phyloP scores from a whole-genome alignment of 2,329 filamentous ascomycete species.

The Grosmannia clavigera region DNA sequence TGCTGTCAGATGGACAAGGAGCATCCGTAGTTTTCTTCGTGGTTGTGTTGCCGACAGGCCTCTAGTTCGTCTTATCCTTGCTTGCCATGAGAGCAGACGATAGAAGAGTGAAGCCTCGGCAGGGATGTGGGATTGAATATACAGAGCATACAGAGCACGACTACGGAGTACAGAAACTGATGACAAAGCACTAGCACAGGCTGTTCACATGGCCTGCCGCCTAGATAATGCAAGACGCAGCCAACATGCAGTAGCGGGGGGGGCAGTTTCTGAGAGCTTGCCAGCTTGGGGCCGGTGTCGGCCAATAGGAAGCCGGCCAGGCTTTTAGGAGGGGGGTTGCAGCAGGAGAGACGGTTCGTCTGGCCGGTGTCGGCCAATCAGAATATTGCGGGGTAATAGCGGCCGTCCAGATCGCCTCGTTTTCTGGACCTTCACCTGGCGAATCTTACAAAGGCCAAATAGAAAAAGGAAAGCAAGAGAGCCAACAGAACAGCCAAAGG shows the following conservation, averaged over 20 bases:
- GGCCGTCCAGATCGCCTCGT: neutral
- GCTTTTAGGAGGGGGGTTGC: neutral
- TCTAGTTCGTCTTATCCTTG: too few relatives aligned
- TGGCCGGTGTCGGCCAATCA: neutral
- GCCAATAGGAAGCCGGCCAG: neutral
- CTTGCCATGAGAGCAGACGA: too few relatives aligned
- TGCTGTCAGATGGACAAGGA: too few relatives aligned
- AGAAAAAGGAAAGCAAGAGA: neutral
- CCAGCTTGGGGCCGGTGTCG: neutral
- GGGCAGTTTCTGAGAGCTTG: neutral
- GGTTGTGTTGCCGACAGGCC: too few relatives aligned
- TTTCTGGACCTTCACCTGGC: neutral
- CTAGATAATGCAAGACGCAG: neutral
- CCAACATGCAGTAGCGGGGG: neutral
- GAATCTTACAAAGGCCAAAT: neutral
- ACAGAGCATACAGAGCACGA: too few relatives aligned
- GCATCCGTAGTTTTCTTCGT: too few relatives aligned
- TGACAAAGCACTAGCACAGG: too few relatives aligned
- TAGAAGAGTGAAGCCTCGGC: too few relatives aligned
- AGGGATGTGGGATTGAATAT: too few relatives aligned
- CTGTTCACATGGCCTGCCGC: too few relatives aligned
- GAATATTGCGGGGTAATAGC: constrained; percentile 2
- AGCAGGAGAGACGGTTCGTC: neutral
- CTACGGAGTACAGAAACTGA: too few relatives aligned
- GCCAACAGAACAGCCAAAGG: too few relatives aligned